phyloP scores from a whole-genome alignment of 2,329 filamentous ascomycete genomes.

The Cadophora malorum region DNA sequence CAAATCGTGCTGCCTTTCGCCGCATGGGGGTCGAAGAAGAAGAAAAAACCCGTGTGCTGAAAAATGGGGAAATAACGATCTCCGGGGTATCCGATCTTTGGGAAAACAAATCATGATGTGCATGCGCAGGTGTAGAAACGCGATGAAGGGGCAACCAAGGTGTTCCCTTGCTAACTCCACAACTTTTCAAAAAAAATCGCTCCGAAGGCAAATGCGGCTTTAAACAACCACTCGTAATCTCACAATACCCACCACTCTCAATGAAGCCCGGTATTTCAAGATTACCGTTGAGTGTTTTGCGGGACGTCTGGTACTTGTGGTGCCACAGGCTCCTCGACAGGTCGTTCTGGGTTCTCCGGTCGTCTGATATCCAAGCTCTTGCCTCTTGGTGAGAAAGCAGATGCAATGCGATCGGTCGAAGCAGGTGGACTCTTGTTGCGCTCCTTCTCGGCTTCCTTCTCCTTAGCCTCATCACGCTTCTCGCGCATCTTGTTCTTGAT shows the following conservation, averaged over 20 bases:
- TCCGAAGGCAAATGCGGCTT: slow-evolving; percentile 13
- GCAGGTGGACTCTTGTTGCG: slow-evolving; percentile 43
- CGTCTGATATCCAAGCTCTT: slow-evolving; percentile 43
- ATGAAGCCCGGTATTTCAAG: background rate
- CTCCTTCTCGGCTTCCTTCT: slow-evolving; percentile 42
- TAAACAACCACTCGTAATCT: slow-evolving; percentile 22
- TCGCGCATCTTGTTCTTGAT: slow-evolving; percentile 69
- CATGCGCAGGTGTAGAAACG: slow-evolving; percentile 17
- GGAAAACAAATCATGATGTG: slow-evolving; percentile 30
- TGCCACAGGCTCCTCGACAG: slow-evolving; percentile 27
- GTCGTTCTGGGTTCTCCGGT: slow-evolving; percentile 35
- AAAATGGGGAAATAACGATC: slow-evolving; percentile 28
- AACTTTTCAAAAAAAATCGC: slow-evolving; percentile 17
- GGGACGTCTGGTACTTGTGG: slow-evolving; percentile 20
- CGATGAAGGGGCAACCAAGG: slow-evolving; percentile 19
- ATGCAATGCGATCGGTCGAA: slow-evolving; percentile 37
- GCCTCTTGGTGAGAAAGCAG: slow-evolving; percentile 32
- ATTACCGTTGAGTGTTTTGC: slow-evolving; percentile 27
- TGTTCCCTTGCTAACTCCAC: background rate
- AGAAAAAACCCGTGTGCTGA: slow-evolving; percentile 25
- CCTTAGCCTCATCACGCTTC: slow-evolving; percentile 48
- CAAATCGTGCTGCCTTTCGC: slow-evolving; percentile 20
- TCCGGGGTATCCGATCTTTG: slow-evolving; percentile 41
- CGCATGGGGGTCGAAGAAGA: background rate
- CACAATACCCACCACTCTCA: slow-evolving; percentile 15